Conservation (phyloP, 2,329 filamentous ascomycete genomes). For the Paecilomyces variotii region DNA sequence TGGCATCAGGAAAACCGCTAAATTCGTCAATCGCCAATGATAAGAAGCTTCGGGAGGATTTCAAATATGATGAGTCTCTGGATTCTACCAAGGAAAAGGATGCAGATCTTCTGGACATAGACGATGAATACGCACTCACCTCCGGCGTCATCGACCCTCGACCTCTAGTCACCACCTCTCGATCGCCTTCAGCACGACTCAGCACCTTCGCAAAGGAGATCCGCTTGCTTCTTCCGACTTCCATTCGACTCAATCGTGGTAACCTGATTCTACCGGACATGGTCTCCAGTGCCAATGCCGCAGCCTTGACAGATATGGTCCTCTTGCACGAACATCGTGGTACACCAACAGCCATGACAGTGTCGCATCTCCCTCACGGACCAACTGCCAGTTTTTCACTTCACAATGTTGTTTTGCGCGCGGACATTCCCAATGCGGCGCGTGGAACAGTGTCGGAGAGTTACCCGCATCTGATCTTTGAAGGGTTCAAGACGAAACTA, state of each 20-base stretch:
- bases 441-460: constrained; percentile 84
- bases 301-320: constrained; percentile 75
- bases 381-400: constrained; percentile 81
- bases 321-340: constrained; percentile 88
- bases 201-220: constrained; percentile 92
- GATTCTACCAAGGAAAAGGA: constrained; percentile 64
- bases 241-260: constrained; percentile 83
- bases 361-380: constrained; percentile 82
- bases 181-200: constrained; percentile 76
- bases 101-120: constrained; percentile 69
- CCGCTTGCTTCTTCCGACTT: constrained; percentile 70
- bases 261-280: constrained; percentile 82
- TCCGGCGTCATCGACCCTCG: constrained; percentile 88
- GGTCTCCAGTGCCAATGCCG: constrained; percentile 69
- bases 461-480: constrained; percentile 92
- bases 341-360: constrained; percentile 78
- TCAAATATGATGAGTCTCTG: constrained; percentile 86
- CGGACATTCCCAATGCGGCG: constrained; percentile 83
- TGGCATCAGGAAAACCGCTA: constrained; percentile 82
- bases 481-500: constrained; percentile 76
- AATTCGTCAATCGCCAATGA: constrained; percentile 80
- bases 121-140: constrained; percentile 85
- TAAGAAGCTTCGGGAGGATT: constrained; percentile 73
- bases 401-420: constrained; percentile 85
- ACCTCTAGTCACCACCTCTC: constrained; percentile 81